Base-by-base conservation (phyloP, 2,329 filamentous ascomycete genomes). In the Tetracladium maxilliforme region DNA sequence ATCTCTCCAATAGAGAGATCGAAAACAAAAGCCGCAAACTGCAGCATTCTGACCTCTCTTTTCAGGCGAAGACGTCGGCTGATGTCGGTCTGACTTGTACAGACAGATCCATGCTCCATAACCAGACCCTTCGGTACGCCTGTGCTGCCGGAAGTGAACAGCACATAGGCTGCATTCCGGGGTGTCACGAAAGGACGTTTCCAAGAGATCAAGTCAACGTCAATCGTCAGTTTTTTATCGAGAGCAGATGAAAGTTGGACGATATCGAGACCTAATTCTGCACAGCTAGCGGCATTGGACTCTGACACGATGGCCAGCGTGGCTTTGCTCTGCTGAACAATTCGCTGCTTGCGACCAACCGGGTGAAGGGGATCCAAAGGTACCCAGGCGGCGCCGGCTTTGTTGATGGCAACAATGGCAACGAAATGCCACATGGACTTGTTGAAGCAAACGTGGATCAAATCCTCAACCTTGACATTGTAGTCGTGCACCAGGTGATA, bases 101-200 rank as follows among this genome's bases (percentile, higher is more conserved):
- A 24, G 0, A 92, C 78, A 0, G 80, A 70, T 26, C 83, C 72
- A 40, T 94, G 86, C 0, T 79, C 92, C 22, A 94, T 72, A 30
- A 90, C 70, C 36, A 84, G 93, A 3, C 48, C 48, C 32, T 52
- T 52, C 2, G 48, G 48, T 7, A 41, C 43, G 4, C 49, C 49
- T 4, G 49, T 51, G 9, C 41, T 48, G 6, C 49, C 49, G 19
- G 46, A 49, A 2, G 49, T 52, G 21, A 51, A 52, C 3, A 48
- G 31, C 26, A 42, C 45, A 24, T 48, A 48, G 4, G 39, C 38
- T 10, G 38, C 31, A 33, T 47, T 30, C 23, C 4, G 43, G 21
- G 30, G 32, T 7, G 47, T 49, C 26, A n/a, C 29, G 24, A 9
- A 30, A 29, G 19, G 22, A 38, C 10, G 24, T 15, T 3, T 14